A percentile compares a stretch with the other conserved stretches of the same genome.
phyloP scores from a whole-genome alignment of 495 filamentous ascomycete genomes.

The Neurospora africana region DNA sequence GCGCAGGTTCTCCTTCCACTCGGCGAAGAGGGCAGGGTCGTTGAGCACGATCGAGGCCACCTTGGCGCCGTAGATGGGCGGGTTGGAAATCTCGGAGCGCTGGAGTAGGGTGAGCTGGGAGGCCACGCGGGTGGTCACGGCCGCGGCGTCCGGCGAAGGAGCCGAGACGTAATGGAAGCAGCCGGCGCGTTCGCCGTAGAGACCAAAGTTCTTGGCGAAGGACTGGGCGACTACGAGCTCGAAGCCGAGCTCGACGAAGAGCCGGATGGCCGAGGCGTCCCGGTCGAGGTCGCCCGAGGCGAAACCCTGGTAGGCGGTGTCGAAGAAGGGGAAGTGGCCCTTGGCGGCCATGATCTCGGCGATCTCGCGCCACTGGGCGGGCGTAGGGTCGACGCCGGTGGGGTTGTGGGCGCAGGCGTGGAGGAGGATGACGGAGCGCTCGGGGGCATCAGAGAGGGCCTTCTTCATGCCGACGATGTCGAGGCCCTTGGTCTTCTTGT shows the following conservation, averaged over 20 bases:
- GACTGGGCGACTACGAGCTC: slow-evolving; percentile 93
- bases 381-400: slow-evolving; percentile 90
- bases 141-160: slow-evolving; percentile 52
- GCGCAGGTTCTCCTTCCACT: slow-evolving; percentile 86
- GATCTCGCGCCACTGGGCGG: slow-evolving; percentile 88
- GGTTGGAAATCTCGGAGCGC: slow-evolving; percentile 93
- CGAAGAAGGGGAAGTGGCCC: slow-evolving; percentile 96
- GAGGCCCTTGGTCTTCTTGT: slow-evolving; percentile 71
- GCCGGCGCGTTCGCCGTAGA: slow-evolving; percentile 92
- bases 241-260: slow-evolving; percentile 91
- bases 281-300: slow-evolving; percentile 78
- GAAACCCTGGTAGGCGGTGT: slow-evolving; percentile 96
- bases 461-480: slow-evolving; percentile 81
- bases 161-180: slow-evolving; percentile 91
- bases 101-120: slow-evolving; percentile 91
- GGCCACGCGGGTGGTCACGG: slow-evolving; percentile 56
- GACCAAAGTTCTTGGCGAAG: slow-evolving; percentile 97
- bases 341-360: slow-evolving; percentile 61
- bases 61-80: slow-evolving; percentile 83
- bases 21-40: slow-evolving; percentile 66
- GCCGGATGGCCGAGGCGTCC: slow-evolving; percentile 82
- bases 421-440: slow-evolving; percentile 76
- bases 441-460: slow-evolving; percentile 55
- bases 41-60: slow-evolving; percentile 81
- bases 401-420: slow-evolving; percentile 98